Evolutionary conservation across 371 early-diverging fungal species (phyloP).

Genomic region (Mucor saturninus): DNA sequence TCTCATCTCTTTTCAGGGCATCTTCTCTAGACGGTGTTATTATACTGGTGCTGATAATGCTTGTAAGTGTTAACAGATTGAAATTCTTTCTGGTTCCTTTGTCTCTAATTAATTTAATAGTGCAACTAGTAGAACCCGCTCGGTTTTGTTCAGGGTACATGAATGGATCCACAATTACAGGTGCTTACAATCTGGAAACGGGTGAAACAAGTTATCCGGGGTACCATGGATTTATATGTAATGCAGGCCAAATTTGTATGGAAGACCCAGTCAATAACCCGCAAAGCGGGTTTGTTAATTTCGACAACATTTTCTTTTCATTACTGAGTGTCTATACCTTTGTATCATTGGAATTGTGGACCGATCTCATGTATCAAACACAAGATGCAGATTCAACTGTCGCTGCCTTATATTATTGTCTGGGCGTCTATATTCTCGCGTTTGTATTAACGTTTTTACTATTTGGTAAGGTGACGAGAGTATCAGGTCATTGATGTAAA

Average conservation of each 20-base stretch:
- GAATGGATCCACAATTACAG: conserved; percentile 45
- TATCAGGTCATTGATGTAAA: background rate
- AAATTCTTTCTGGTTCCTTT: background rate
- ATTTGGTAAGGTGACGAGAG: conserved; percentile 43
- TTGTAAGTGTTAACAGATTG: conserved; percentile 29
- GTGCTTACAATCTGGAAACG: conserved; percentile 45
- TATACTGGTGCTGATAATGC: conserved; percentile 22
- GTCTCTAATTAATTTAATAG: conserved; percentile 23
- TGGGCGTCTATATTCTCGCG: conserved; percentile 58
- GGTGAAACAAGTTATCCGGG: conserved; percentile 43
- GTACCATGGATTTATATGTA: conserved; percentile 43
- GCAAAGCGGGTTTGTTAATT: conserved; percentile 49
- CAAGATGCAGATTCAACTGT: conserved; percentile 56
- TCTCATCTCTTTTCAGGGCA: conserved; percentile 58
- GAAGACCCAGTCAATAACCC: conserved; percentile 54
- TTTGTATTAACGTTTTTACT: conserved; percentile 60
- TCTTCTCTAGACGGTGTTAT: conserved; percentile 57
- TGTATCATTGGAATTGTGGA: conserved; percentile 64
- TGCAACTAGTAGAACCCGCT: conserved; percentile 48
- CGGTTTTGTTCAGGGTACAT: conserved; percentile 61
- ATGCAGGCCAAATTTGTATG: conserved; percentile 53
- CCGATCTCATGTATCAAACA: conserved; percentile 59
- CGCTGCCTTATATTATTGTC: conserved; percentile 57
- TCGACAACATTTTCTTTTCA: conserved; percentile 57
- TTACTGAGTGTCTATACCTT: conserved; percentile 57